Base-by-base conservation (phyloP, 176 grass and related monocot species). In the Juncus effusus region DNA sequence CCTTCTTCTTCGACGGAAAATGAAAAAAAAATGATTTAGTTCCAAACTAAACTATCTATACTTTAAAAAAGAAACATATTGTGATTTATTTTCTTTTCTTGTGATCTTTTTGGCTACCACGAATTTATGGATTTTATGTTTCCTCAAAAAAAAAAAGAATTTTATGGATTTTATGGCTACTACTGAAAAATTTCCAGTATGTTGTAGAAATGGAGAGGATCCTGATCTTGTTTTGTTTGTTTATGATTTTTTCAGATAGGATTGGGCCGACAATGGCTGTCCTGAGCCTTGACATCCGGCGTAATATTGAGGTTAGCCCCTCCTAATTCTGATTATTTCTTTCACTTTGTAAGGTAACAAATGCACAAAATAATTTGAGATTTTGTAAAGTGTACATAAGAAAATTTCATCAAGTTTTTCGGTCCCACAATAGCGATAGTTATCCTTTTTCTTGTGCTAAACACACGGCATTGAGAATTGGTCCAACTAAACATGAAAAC, bases 221-320 rank as follows among this genome's bases (percentile, higher is more conserved):
- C 3, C 11, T 44, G 16, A 38, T 64, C 6, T 14, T 15, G 69
- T 51, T 44, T 42, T 53, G 45, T 70, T 78, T 51, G 15, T 42
- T 49, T 10, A 42, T 64, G 64, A 28, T 52, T 47, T n/a, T 50
- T 83, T 63, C 87, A 96, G 91, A 96, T 90, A 96, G 90, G 84
- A 90, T 96, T 49, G 91, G 87, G 54, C 87, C 91, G 54, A 90
- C 87, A 61, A 85, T 96, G 91, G 84, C 83, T 16, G 91, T 96
- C 45, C 67, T 96, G 72, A 79, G 91, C 69, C 83, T 84, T 73
- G 91, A 96, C 83, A 70, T 96, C 79, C 78, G 86, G 74, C 71
- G 86, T 38, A 96, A 96, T 63, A 90, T 96, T 67, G 68, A 96
- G 87, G 91, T 96, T 56, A 62, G 57, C 10, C 19, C 10, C 3